These are phyloP conservation scores for Waltiozyma sp. DNA, from an alignment of 1,139 yeast species.

Conservation along the genomic window DNA sequence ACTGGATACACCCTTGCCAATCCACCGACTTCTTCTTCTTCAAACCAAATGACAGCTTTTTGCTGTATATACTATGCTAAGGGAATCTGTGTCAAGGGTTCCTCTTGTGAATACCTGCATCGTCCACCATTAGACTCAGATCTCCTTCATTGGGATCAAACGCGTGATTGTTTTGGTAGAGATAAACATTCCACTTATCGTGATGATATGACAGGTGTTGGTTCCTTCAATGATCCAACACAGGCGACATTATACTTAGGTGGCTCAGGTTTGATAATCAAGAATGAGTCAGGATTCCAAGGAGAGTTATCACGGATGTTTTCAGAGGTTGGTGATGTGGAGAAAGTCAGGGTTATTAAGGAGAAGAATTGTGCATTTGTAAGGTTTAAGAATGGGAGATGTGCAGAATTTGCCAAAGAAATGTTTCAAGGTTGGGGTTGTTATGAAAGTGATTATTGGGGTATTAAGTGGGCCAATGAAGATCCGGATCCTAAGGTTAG, in stretches of 20 bases:
- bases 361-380: constrained; percentile 71
- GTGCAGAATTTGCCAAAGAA: constrained; percentile 91
- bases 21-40: constrained; percentile 11
- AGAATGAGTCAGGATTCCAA: constrained; percentile 27
- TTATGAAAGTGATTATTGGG: constrained; percentile 40
- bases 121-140: constrained; percentile 52
- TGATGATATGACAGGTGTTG: constrained; percentile 94
- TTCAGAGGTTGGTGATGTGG: constrained; percentile 71
- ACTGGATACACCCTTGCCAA: constrained; percentile 71
- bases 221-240: constrained; percentile 63
- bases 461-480: constrained; percentile 81
- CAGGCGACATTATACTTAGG: constrained; percentile 66
- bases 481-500: constrained; percentile 74
- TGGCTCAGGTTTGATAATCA: constrained; percentile 29
- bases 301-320: constrained; percentile 41
- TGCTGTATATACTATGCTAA: constrained; percentile 82
- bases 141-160: constrained; percentile 31
- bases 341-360: constrained; percentile 48
- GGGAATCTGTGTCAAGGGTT: constrained; percentile 77
- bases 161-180: constrained; percentile 88
- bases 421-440: constrained; percentile 81
- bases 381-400: constrained; percentile 52
- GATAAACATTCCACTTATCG: constrained; percentile 73
- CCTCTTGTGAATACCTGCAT: constrained; percentile 66
- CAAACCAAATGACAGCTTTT: constrained; percentile 18